phyloP scores from a whole-genome alignment of 306 rosid species.

The Quercus bicolor region DNA sequence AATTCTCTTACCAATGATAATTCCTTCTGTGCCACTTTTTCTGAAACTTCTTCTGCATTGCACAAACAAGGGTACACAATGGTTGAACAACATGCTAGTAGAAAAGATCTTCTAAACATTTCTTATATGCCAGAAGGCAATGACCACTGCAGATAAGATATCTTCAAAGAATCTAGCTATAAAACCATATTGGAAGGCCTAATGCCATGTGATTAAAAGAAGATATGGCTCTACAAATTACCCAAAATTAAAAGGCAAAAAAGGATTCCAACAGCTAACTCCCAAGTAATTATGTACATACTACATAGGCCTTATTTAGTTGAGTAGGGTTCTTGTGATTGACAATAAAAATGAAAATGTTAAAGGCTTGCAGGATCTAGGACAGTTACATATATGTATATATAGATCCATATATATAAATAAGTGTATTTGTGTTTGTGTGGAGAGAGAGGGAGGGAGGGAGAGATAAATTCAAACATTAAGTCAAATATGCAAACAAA shows the following conservation, averaged over 20 bases:
- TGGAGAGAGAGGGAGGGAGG: too few relatives aligned
- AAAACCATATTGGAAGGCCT: neutral
- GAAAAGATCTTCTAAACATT: neutral
- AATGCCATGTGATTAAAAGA: neutral
- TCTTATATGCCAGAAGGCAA: neutral
- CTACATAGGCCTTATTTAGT: too few relatives aligned
- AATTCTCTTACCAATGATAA: constrained; percentile 62
- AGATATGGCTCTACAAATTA: constrained; percentile 4
- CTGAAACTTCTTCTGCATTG: constrained; percentile 59
- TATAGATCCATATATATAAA: too few relatives aligned
- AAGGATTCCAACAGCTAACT: too few relatives aligned
- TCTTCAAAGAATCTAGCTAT: constrained; percentile 7
- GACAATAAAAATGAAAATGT: too few relatives aligned
- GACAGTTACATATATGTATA: too few relatives aligned
- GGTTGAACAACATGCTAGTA: constrained; percentile 13
- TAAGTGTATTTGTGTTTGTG: too few relatives aligned
- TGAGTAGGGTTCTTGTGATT: too few relatives aligned
- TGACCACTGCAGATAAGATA: neutral
- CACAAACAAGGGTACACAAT: constrained; percentile 18
- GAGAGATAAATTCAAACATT: too few relatives aligned
- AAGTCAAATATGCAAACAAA: neutral
- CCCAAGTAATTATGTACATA: too few relatives aligned
- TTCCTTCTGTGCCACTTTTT: constrained; percentile 41
- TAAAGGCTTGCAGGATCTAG: too few relatives aligned
- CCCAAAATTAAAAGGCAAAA: neutral